phyloP scores from a whole-genome alignment of 1,284 basidiomycete genomes.

The Ganoderma lingzhi region DNA sequence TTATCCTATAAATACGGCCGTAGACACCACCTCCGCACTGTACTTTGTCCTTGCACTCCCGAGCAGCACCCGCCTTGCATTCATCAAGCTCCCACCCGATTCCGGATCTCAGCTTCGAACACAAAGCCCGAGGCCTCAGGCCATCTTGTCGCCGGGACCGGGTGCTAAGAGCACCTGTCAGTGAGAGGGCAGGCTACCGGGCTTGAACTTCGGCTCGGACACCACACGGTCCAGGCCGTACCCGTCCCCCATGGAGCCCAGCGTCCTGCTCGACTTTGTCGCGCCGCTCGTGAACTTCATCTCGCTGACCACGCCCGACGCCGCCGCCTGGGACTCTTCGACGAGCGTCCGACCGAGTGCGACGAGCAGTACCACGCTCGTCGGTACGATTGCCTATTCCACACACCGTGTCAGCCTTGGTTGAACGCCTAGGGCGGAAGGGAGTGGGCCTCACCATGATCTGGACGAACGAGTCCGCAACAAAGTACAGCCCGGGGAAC shows the following conservation, averaged over 20 bases:
- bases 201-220: not conserved
- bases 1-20: too few relatives aligned
- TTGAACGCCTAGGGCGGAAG: not conserved
- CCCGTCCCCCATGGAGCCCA: not conserved
- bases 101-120: too few relatives aligned
- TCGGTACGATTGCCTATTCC: not conserved
- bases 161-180: not conserved
- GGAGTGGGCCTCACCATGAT: slow-evolving; percentile 7
- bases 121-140: not conserved
- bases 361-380: not conserved
- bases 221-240: not conserved
- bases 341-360: not conserved
- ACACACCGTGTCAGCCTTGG: not conserved
- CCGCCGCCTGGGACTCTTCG: not conserved
- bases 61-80: too few relatives aligned
- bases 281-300: slow-evolving; percentile 4
- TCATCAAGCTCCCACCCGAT: too few relatives aligned
- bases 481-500: slow-evolving; percentile 13
- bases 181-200: not conserved
- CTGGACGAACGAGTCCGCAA: slow-evolving; percentile 14
- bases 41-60: too few relatives aligned
- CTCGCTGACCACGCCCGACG: not conserved
- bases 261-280: slow-evolving; percentile 1
- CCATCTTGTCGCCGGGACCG: not conserved
- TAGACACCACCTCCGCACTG: too few relatives aligned